phyloP scores from a whole-genome alignment of 2,329 filamentous ascomycete genomes.

The Anisogramma anomala region DNA sequence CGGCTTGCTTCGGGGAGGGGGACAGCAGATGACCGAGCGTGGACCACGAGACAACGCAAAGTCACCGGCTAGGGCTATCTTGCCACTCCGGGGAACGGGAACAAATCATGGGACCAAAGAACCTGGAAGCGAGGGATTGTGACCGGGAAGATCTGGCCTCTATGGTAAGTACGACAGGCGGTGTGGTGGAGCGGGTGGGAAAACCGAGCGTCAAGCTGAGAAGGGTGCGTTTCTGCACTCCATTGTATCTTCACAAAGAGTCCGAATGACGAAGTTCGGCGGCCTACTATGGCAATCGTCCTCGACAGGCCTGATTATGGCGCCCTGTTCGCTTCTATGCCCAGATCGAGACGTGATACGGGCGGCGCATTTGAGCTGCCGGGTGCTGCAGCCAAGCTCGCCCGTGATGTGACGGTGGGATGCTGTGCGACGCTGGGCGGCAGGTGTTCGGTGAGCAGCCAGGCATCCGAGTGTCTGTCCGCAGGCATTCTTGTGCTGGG shows the following conservation, averaged over 20 bases:
- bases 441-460: background rate
- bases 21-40: background rate
- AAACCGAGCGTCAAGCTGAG: no score
- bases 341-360: no score
- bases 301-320: no score
- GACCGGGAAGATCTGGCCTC: no score
- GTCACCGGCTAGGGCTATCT: background rate
- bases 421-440: slow-evolving; percentile 1
- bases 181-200: no score
- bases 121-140: background rate
- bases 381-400: background rate
- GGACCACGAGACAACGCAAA: background rate
- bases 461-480: background rate
- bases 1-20: background rate
- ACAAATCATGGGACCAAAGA: background rate
- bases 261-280: no score
- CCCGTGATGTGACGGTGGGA: background rate
- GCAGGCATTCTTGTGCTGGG: background rate
- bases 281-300: no score
- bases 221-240: no score
- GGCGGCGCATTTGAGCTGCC: background rate
- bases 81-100: background rate
- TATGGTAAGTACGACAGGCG: no score
- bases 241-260: no score
- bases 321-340: no score